Base-by-base conservation (phyloP, 1,139 yeast genomes). In the Debaryomycetaceae sp. region DNA sequence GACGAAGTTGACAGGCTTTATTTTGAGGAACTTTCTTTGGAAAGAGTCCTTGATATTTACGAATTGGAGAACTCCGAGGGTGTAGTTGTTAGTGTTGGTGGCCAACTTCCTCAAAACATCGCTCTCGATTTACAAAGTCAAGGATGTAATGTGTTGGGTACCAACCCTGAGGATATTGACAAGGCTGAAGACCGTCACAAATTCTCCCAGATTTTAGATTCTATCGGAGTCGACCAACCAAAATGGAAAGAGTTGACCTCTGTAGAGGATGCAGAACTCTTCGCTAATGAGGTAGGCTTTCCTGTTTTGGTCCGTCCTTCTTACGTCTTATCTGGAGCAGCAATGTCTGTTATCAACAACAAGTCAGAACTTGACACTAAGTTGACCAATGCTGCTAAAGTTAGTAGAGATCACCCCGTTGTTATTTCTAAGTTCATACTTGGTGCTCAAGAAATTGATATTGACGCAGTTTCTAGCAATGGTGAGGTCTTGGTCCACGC, bases 301-400 rank as follows among this genome's bases (percentile, higher is more conserved):
- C 98, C 98, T 37, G 98, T 92, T 9, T 77, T 92, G 57, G 97
- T 92, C 45, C 88, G 98, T 73, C 98, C 98, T 39, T 91, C 98
- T 2, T 92, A 92, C 57, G 98, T 92, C 36, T 76, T 92, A 49
- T 87, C 96, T 43, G 98, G 98, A 70, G 98, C 98, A 45, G 98
- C 98, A 43, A 92, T 92, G 98, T 84, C 94, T 49, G 96, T 89
- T 39, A 89, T 92, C 52, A 79, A 81, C 62, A 78, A 77, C 47
- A 81, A 82, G 59, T 71, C 77, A 43, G 98, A 92, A 63, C 77
- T 92, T 53, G 94, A 83, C 52, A 63, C 79, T 41, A 87, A 91
- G 62, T 75, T 92, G 55, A 79, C 83, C 42, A 81, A 85, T 55
- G 98, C 98, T 38, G 83, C 96, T 35, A 83, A 87, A 55, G 97